Base-by-base conservation (phyloP, 352 stramenopile species). In the Saprolegnia diclina region DNA sequence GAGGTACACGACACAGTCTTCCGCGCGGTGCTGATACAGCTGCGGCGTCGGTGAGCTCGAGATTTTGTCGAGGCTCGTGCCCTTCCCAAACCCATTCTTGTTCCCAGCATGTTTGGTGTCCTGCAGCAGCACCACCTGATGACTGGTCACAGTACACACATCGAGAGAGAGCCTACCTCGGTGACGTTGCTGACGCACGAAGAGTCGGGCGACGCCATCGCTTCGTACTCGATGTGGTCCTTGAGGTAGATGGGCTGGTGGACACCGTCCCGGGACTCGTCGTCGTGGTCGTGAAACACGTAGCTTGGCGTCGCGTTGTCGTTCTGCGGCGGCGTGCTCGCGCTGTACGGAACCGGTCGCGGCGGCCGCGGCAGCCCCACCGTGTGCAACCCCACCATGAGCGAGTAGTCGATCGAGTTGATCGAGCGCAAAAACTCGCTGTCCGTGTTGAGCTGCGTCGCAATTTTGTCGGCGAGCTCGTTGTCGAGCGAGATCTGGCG, bases 381-480 rank as follows among this genome's bases (percentile, higher is more conserved):
- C 24, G 63, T 69, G 67, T 90, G 82, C 56, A 98, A 76, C 19
- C 94, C 95, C 74, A 98, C 96, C 59, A 98, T 80, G 69, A 98
- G 83, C 63, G 89, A 97, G 76, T 98, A 98, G 75, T 98, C 95
- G 89, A 98, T 98, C 72, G 96, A 98, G 73, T 97, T 97, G 81
- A 98, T 98, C 42, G 85, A 82, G 52, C 90, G 80, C 54, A 98
- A 74, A 64, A 98, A 98, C 67, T 96, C 79, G 32, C 85, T 97
- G 72, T 98, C 95, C 2, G 79, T 85, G 54, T 90, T 85, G 16
- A 98, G 65, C 67, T 98, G 94, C 29, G 74, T 84, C 5, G 83
- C 85, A 0, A 95, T 73, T 50, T 91, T 81, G 13, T 92, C 73
- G 0, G 84, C 82, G 1, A 91, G 67, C n/a, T 91, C 86, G 19